These are phyloP conservation scores for Lichtheimia hyalospora DNA, from an alignment of 371 early-diverging fungal species.

Conservation along the genomic window DNA sequence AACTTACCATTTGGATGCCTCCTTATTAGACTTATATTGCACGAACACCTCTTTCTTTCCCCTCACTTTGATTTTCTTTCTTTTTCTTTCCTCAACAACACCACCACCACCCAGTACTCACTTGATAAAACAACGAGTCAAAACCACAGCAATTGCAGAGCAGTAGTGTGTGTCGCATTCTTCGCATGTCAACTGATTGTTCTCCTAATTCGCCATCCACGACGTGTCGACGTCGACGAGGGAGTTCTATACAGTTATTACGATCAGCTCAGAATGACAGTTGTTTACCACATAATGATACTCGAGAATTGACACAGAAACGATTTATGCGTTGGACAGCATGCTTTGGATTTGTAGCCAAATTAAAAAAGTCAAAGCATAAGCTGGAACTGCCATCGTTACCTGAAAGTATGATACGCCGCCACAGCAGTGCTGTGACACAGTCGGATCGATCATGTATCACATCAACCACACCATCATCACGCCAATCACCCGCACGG, in stretches of 20 bases:
- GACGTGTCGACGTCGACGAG: constrained; percentile 1
- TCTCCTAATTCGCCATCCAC: too few relatives aligned
- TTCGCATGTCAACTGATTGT: too few relatives aligned
- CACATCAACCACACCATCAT: constrained; percentile 6
- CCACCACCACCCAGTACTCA: too few relatives aligned
- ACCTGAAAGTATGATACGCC: constrained; percentile 1
- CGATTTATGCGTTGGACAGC: constrained; percentile 19
- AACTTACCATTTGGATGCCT: background rate
- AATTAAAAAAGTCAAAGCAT: constrained; percentile 13
- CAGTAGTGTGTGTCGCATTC: too few relatives aligned
- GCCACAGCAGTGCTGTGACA: constrained; percentile 6
- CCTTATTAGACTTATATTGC: constrained; percentile 3
- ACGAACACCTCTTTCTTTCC: background rate
- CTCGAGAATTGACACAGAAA: constrained; percentile 1
- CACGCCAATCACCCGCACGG: constrained; percentile 1
- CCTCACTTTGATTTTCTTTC: constrained; percentile 2
- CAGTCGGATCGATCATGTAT: background rate
- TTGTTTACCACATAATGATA: background rate
- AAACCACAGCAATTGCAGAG: too few relatives aligned
- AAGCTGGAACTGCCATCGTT: constrained; percentile 6
- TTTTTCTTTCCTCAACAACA: background rate
- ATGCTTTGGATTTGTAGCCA: constrained; percentile 19
- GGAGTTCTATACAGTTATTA: background rate
- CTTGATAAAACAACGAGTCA: too few relatives aligned
- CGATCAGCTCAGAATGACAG: constrained; percentile 3